Conservation (phyloP, 1,139 yeast species). For the Candida frijolesensis region DNA sequence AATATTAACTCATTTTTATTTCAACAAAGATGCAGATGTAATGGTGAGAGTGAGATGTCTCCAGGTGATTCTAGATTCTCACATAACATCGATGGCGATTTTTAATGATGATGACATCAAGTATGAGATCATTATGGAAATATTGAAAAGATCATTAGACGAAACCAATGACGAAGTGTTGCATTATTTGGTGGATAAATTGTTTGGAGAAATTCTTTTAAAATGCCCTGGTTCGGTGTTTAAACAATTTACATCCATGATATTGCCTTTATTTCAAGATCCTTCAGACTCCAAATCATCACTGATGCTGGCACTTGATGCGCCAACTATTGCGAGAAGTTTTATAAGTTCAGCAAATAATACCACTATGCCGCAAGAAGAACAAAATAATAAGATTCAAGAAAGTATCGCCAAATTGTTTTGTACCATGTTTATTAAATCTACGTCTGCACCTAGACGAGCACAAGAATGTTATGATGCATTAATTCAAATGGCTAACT, state of each 20-base stretch:
- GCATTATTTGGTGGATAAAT: conserved; percentile 31
- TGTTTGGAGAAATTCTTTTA: conserved; percentile 29
- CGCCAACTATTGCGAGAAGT: conserved; percentile 17
- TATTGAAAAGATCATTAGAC: conserved; percentile 28
- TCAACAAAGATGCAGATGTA: conserved; percentile 21
- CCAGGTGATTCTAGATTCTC: conserved; percentile 45
- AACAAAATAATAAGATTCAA: conserved; percentile 17
- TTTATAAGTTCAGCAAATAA: conserved; percentile 12
- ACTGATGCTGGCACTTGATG: conserved; percentile 1
- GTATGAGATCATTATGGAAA: conserved; percentile 32
- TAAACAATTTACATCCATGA: conserved; percentile 19
- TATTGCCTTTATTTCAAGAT: conserved; percentile 17
- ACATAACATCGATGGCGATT: conserved; percentile 34
- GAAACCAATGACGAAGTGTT: conserved; percentile 37
- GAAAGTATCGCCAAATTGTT: conserved; percentile 33
- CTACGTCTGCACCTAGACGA: conserved; percentile 28
- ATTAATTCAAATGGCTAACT: conserved; percentile 27
- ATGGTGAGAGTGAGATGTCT: conserved; percentile 44
- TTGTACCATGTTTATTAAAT: conserved; percentile 33
- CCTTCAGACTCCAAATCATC: not conserved
- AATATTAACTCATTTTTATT: conserved; percentile 51
- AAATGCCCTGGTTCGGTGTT: conserved; percentile 27
- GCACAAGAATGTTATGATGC: conserved; percentile 33
- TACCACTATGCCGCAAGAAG: not conserved
- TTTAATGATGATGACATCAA: conserved; percentile 27